Base-by-base conservation (phyloP, 179 eudicot species). In the Nepenthes alata region DNA sequence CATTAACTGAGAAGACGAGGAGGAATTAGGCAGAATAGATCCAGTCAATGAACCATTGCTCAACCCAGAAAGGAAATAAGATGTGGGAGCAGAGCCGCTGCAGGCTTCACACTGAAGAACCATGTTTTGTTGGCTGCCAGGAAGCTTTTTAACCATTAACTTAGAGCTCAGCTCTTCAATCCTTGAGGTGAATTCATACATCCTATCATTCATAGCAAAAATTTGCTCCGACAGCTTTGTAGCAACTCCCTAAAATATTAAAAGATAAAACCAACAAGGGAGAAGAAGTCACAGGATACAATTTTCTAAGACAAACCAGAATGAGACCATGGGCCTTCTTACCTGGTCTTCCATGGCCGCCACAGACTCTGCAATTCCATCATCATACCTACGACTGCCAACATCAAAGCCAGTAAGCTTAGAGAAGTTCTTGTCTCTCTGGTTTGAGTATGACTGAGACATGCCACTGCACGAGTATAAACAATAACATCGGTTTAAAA, bases 141-240 rank as follows among this genome's bases (percentile, higher is more conserved):
- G 80, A 9, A 57, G 47, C 63, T 72, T 84, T 67, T 74, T 76
- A 35, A 63, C 66, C 11, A 70, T 72, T 54, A 91, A 62, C 67
- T 82, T 84, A 59, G 85, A 77, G 72, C 78, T 89, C 38, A 93
- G 66, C 68, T 87, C 95, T 75, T 89, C 95, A 61, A 90, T 75
- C 65, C 75, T 77, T 62, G 79, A 78, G 36, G 93, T 78, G 58
- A 90, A 83, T 70, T 88, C 95, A 57, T 88, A 90, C 83, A 90
- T 88, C 62, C 90, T 78, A 39, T 88, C 93, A 70, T 81, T 83
- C 3, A 88, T 80, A 2, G 88, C 75, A 0, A 88, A 85, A 13
- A 90, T 90, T 60, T 90, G 95, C 62, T 90, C 97, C 9, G 93
- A 90, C 47, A 90, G 81, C 12, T 80, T 88, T 3, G 82, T 57